Evolutionary conservation across 1,139 yeast species (phyloP).

Genomic region (Pichia sp.): DNA sequence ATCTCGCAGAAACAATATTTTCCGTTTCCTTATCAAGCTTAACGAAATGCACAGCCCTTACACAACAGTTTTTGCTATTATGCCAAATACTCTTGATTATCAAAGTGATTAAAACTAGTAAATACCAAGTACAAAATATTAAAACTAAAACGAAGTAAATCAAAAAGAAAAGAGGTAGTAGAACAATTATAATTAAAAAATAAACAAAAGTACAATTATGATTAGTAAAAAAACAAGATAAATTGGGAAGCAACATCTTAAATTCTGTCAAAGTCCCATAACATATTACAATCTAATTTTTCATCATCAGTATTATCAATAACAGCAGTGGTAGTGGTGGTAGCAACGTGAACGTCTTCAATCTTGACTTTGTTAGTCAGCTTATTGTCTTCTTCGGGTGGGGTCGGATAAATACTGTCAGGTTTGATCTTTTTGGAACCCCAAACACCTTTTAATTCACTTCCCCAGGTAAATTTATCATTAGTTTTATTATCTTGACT

Average conservation of each 20-base stretch:
- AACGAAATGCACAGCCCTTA: neutral
- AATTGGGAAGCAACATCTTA: neutral
- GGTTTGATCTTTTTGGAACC: neutral
- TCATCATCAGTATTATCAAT: neutral
- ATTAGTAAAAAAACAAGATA: neutral
- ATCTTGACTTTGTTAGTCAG: neutral
- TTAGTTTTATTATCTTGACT: neutral
- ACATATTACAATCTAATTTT: conserved; percentile 11
- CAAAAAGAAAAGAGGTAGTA: too few species aligned
- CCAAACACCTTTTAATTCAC: conserved; percentile 9
- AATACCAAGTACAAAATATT: neutral
- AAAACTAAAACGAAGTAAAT: too few species aligned
- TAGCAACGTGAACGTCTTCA: neutral
- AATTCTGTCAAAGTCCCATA: conserved; percentile 25
- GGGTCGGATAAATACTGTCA: conserved; percentile 25
- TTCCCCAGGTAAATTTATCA: conserved; percentile 1
- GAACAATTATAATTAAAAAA: neutral
- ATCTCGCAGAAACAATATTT: neutral
- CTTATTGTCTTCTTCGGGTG: conserved; percentile 26
- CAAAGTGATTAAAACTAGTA: too few species aligned
- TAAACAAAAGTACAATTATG: neutral
- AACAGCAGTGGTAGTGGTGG: too few species aligned
- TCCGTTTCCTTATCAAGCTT: too few species aligned
- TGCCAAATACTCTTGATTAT: too few species aligned
- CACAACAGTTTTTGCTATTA: too few species aligned